phyloP scores from a whole-genome alignment of 441 rosid genomes.

The Hura crepitans region DNA sequence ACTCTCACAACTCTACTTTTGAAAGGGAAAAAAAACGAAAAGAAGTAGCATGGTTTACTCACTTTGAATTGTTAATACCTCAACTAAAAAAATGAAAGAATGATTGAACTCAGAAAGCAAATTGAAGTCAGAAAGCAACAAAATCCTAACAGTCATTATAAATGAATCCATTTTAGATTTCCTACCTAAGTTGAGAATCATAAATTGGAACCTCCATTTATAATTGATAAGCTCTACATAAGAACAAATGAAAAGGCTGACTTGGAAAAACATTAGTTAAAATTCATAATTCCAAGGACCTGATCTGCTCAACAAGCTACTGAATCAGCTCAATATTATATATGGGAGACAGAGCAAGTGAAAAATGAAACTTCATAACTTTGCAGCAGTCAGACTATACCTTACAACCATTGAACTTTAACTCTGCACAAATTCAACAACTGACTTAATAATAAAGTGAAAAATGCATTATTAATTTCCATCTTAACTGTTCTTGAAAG shows the following conservation, averaged over 20 bases:
- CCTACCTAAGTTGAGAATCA: background rate
- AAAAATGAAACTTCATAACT: background rate
- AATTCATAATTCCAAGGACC: background rate
- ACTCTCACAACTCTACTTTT: background rate
- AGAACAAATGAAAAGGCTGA: slow-evolving; percentile 7
- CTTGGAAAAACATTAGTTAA: background rate
- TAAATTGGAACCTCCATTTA: slow-evolving; percentile 5
- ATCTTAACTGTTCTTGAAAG: background rate
- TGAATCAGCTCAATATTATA: background rate
- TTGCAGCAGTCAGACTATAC: background rate
- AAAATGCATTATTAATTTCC: background rate
- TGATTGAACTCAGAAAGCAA: too few species aligned
- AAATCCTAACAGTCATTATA: background rate
- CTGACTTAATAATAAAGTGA: background rate
- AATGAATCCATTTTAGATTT: background rate
- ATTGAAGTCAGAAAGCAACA: slow-evolving; percentile 1
- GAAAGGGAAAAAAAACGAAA: too few species aligned
- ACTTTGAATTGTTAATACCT: slow-evolving; percentile 6
- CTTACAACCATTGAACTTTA: background rate
- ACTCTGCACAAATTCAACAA: background rate
- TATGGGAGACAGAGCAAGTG: background rate
- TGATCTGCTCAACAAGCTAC: background rate
- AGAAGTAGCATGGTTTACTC: slow-evolving; percentile 1
- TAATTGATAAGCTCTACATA: slow-evolving; percentile 1
- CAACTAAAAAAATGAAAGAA: slow-evolving; percentile 13